A percentile compares a stretch with the other conserved stretches of the same genome.
phyloP scores from a whole-genome alignment of 805 yeast genomes.

The Candida hispaniensis region DNA sequence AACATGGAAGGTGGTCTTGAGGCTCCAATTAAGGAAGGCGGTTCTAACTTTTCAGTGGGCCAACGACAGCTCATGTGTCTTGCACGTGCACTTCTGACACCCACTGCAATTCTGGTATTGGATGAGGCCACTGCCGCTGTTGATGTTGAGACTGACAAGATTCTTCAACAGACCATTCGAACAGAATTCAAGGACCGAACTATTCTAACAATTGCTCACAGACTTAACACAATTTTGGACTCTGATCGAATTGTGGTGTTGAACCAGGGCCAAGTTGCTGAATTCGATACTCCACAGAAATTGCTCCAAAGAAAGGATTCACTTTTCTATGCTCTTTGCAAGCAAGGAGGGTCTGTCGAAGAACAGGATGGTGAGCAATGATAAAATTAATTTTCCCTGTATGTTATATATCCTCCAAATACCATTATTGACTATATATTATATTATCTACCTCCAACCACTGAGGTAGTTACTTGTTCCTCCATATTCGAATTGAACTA shows the following conservation, averaged over 20 bases:
- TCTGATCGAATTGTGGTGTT: slow-evolving; percentile 69
- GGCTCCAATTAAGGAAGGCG: slow-evolving; percentile 59
- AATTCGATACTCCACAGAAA: slow-evolving; percentile 62
- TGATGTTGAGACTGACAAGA: slow-evolving; percentile 73
- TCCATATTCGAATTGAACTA: too few relatives aligned
- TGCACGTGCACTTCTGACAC: slow-evolving; percentile 70
- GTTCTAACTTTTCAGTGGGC: slow-evolving; percentile 78
- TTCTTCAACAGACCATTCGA: slow-evolving; percentile 72
- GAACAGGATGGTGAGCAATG: too few relatives aligned
- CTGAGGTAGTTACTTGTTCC: too few relatives aligned
- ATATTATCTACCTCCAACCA: too few relatives aligned
- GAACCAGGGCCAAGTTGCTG: slow-evolving; percentile 62
- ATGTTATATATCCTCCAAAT: too few relatives aligned
- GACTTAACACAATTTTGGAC: slow-evolving; percentile 79
- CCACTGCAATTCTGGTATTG: slow-evolving; percentile 62
- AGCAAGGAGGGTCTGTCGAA: slow-evolving; percentile 58
- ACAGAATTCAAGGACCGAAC: slow-evolving; percentile 62
- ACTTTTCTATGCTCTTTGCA: slow-evolving; percentile 61
- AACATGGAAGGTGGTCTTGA: slow-evolving; percentile 45
- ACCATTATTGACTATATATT: too few relatives aligned
- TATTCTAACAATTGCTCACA: slow-evolving; percentile 79
- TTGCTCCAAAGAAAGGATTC: slow-evolving; percentile 55
- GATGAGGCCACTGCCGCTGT: slow-evolving; percentile 91
- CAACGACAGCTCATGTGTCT: slow-evolving; percentile 79
- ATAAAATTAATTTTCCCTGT: too few relatives aligned